Evolutionary conservation across 2,329 filamentous ascomycete genomes (phyloP), one percentile per base, ranked within the genome.

Genomic region (Penicillium sp.): DNA sequence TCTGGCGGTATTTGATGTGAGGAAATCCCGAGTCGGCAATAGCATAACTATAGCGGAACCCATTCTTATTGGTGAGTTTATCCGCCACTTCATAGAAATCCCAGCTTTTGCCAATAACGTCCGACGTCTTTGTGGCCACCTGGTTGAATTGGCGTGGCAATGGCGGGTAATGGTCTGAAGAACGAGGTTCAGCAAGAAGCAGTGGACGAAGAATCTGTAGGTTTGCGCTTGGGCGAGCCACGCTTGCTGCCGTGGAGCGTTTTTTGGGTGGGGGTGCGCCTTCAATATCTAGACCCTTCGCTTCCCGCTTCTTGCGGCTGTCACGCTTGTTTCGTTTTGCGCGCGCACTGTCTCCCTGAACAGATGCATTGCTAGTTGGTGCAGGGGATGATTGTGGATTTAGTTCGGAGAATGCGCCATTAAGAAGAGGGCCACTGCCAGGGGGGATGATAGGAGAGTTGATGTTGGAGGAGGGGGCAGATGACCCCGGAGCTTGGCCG

Each of bases 1-100:
- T 95, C 57, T 91, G 88, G 59, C 93, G 89, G 75, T 96, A 97
- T 79, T 90, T 95, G 68, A 96, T 92, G 61, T 92, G 91, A 7
- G 91, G 88, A 69, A 97, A 96, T 21, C 84, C 82, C 1, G 92
- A 91, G 64, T 97, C 93, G 64, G 92, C 91, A 63, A 97, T 93
- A 71, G 91, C 96, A 67, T 93, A 90, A 31, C 88, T 90, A 73
- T 98, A 98, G 58, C 91, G 89, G 72, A 93, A 98, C 54, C 88
- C 84, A 64, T 83, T 84, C 66, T 86, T 86, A 69, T 88, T 88
- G 68, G 85, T 86, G 8, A 86, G 83, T 56, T 78, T 78, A 58
- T 78, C 76, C 26, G 73, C 73, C 31, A 78, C 68, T 51, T 78
- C 76, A 52, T 75, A 76, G 49, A 78, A 78, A 49, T 75, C 70